These are phyloP conservation scores for Amauroascus verrucosus DNA, from an alignment of 2,329 filamentous ascomycete genomes.

Conservation along the genomic window DNA sequence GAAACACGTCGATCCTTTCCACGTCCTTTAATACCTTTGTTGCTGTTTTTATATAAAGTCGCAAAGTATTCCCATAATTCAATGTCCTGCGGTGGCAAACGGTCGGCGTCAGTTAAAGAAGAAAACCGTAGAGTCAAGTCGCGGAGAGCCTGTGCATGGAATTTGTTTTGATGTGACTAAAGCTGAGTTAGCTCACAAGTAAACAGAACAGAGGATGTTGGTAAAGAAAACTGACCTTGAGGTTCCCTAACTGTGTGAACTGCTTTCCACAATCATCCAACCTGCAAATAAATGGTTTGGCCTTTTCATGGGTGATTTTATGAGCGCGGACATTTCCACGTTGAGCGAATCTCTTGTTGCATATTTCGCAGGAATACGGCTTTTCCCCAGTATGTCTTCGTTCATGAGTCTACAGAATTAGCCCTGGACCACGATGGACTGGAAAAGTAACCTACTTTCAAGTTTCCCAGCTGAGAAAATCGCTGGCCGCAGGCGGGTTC, in stretches of 20 bases:
- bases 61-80: conserved; percentile 78
- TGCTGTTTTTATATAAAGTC: conserved; percentile 89
- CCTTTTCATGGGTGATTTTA: conserved; percentile 64
- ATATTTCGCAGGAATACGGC: conserved; percentile 69
- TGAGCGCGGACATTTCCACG: conserved; percentile 78
- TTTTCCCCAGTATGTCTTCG: conserved; percentile 78
- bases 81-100: conserved; percentile 57
- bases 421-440: no score
- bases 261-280: conserved; percentile 76
- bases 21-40: conserved; percentile 95
- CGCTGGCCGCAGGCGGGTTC: conserved; percentile 62
- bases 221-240: conserved; percentile 54
- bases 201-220: conserved; percentile 2
- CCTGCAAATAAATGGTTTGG: conserved; percentile 70
- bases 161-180: conserved; percentile 86
- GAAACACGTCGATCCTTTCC: conserved; percentile 60
- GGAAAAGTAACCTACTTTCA: conserved; percentile 56
- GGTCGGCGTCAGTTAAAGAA: conserved; percentile 49
- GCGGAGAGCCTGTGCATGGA: conserved; percentile 65
- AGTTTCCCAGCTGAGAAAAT: conserved; percentile 84
- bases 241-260: conserved; percentile 82
- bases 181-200: conserved; percentile 7
- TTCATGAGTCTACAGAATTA: conserved; percentile 58
- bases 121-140: conserved; percentile 62
- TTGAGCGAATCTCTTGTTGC: conserved; percentile 74